phyloP scores from a whole-genome alignment of 495 filamentous ascomycete species.

The Daldinia concentrica region DNA sequence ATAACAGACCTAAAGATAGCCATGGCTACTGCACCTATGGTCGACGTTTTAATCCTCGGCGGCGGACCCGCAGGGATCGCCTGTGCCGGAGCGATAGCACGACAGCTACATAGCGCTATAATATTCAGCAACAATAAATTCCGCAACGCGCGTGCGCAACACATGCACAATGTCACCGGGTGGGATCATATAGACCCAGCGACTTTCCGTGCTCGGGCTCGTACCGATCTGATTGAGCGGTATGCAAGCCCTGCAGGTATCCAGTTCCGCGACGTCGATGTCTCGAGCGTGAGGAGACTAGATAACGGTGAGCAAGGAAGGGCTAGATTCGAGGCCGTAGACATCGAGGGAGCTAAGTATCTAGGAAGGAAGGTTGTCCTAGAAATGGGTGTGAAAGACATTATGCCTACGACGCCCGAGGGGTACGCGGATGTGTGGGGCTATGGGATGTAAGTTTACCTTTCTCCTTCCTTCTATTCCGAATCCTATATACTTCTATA shows the following conservation, averaged over 20 bases:
- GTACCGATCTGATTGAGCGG: constrained; percentile 49
- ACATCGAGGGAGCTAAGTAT: constrained; percentile 46
- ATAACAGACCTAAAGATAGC: not conserved
- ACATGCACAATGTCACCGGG: constrained; percentile 63
- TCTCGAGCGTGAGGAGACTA: constrained; percentile 41
- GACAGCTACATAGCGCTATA: constrained; percentile 56
- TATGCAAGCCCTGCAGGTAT: constrained; percentile 46
- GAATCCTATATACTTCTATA: not conserved
- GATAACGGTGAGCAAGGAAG: constrained; percentile 25
- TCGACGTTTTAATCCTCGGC: constrained; percentile 66
- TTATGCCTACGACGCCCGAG: constrained; percentile 42
- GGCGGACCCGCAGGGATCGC: constrained; percentile 65
- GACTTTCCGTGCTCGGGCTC: constrained; percentile 51
- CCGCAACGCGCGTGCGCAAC: constrained; percentile 55
- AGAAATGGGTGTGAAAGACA: constrained; percentile 57
- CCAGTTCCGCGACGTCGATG: constrained; percentile 49
- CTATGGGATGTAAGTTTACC: constrained; percentile 49
- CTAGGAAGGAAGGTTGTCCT: constrained; percentile 60
- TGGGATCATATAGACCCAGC: constrained; percentile 59
- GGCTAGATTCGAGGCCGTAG: constrained; percentile 48
- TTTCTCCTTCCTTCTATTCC: not conserved
- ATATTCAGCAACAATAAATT: constrained; percentile 62
- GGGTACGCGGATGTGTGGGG: constrained; percentile 56
- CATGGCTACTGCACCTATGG: not conserved
- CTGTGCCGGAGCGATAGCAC: constrained; percentile 57